Evolutionary conservation across 2,329 filamentous ascomycete genomes (phyloP), one percentile per base, ranked within the genome.

Genomic region (Davidsoniella neocaledoniae): DNA sequence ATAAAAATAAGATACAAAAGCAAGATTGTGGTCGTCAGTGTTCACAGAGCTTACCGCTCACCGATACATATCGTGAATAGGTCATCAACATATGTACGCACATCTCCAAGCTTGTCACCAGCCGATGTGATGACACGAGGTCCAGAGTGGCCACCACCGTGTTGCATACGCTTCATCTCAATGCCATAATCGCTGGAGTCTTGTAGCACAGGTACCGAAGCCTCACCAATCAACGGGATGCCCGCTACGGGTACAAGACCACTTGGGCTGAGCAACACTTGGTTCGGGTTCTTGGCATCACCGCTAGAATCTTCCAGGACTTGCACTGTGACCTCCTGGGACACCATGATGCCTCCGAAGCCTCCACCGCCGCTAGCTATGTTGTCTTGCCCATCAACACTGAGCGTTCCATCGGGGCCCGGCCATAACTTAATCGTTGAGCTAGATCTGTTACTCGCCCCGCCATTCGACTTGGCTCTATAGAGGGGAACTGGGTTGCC

Each of bases 261-360:
- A 36, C 36, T 21, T 25, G 40, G 17, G 25, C 33, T 48, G 23
- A 46, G 40, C 21, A 19, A 33, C 19, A 36, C 42, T 29, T 23
- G 39, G 23, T 9, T 48, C 37, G n/a, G 19, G 21, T 37, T 36
- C 42, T 43, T 14, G 23, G 48, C 36, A 50, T 63, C 57, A 4
- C 63, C 43, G n/a, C 33, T 16, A 0, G 26, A 2, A 14, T 51
- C 60, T 38, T 76, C 69, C 3, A 46, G 46, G 7, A n/a, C 50
- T 16, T 52, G 50, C 23, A 80, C 70, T 6, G 70, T 72, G 50
- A 80, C 72, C 56, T 81, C 74, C 54, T 77, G 73, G 21, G 73
- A 75, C 5, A 80, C 71, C 65, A 79, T 72, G 58, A 80, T 81
- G 19, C 76, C 74, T 5, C 75, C 74, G 46, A 69, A 66, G 7